Base-by-base conservation (phyloP, 1,139 yeast genomes). In the Taphrina populina region DNA sequence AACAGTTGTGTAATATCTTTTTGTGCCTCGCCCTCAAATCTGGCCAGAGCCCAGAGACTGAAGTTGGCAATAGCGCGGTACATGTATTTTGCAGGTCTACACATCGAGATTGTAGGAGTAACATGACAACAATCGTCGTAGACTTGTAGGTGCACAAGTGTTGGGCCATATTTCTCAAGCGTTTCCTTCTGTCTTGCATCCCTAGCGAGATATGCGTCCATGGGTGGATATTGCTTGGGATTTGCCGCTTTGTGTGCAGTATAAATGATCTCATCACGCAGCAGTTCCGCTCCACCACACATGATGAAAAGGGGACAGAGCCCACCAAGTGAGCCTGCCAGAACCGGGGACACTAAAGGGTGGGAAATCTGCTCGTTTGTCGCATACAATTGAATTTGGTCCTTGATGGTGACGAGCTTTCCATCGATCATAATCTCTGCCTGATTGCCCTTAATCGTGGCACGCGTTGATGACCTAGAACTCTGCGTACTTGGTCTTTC, bases 121-220 rank as follows among this genome's bases (percentile, higher is more conserved):
- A 56, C 58, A 24, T 56, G 58, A 11, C 58, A 56, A 36, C 58
- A 56, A 24, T 43, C 56, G 24, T 56, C 58, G 21, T 41, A 56
- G 24, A 56, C 52, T 35, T 51, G 52, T 13, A 49, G 26, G 11
- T 41, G 51, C n/a, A 56, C 58, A 10, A 39, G 29, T 15, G 58
- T 56, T 8, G 45, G 56, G 10, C 40, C 33, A 20, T 46, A 52
- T 19, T 51, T 29, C n/a, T 51, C 19, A 6, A 34, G 33, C 19
- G 40, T 32, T 11, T 29, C 46, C 13, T 46, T 20, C 33, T 49
- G 46, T 3, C 54, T 37, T 11, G 46, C 20, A 21, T 49, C 54
- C 10, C 46, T 37, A 8, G 29, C 54, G n/a, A 49, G 46, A 23
- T 49, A 49, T 13, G 30, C 30, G 23, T 49, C 46, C 46, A 39